phyloP scores from a whole-genome alignment of 805 yeast genomes.

The Ascoidea tarda region DNA sequence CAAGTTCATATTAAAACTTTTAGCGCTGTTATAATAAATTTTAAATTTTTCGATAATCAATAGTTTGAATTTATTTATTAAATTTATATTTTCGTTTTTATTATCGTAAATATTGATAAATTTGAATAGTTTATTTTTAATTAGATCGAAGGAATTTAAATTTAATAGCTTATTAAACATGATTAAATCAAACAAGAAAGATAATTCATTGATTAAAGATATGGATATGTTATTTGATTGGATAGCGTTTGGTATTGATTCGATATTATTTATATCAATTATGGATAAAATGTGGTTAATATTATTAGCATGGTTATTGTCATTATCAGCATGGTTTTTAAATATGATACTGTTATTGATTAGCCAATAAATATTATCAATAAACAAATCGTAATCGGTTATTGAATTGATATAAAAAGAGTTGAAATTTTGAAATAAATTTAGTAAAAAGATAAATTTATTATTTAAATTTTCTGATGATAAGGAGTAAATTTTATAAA shows the following conservation, averaged over 20 bases:
- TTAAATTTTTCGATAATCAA: too few species aligned
- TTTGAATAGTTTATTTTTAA: too few species aligned
- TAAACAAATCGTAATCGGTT: slow-evolving; percentile 8
- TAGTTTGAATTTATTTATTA: not conserved
- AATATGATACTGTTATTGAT: slow-evolving; percentile 8
- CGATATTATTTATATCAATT: not conserved
- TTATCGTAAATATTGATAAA: not conserved
- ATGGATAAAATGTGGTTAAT: slow-evolving; percentile 4
- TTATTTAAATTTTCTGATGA: not conserved
- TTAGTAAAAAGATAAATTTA: too few species aligned
- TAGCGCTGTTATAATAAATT: not conserved
- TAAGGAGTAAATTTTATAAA: too few species aligned
- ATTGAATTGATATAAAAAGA: not conserved
- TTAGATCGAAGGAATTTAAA: too few species aligned
- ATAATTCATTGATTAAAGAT: not conserved
- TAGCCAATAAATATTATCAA: slow-evolving; percentile 9
- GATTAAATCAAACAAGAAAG: too few species aligned
- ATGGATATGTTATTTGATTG: not conserved
- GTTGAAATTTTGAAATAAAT: not conserved
- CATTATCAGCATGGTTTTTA: slow-evolving; percentile 3
- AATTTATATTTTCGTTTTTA: too few species aligned
- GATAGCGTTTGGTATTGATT: too few species aligned
- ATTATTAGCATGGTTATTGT: slow-evolving; percentile 5
- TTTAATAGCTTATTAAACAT: too few species aligned
- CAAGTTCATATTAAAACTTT: too few species aligned